Base-by-base conservation (phyloP, 1,284 basidiomycete genomes). In the Ustilago nuda region DNA sequence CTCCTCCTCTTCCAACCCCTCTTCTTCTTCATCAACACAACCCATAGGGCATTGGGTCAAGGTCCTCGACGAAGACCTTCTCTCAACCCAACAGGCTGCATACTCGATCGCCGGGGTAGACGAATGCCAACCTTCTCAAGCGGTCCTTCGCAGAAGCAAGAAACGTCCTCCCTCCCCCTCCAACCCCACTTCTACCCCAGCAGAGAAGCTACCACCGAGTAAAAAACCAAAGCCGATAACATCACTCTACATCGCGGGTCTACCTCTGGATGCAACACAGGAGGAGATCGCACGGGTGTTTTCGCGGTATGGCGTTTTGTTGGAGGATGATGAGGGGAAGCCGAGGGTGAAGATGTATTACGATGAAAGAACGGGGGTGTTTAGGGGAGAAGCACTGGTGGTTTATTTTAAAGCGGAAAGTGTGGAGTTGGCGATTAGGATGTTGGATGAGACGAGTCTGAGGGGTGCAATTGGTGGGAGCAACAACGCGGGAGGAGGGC, bases 361-460 rank as follows among this genome's bases (percentile, higher is more conserved):
- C 61, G 91, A 91, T 72, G 70, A 73, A 2, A 57, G 59, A 36
- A 91, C 93, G 71, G 94, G 94, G n/a, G 87, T 89, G 37, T 98
- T 98, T 87, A 97, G 91, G 81, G 96, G 97, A 37, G 96, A 99
- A 78, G 96, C 96, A 1, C 87, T 99, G 72, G 92, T 99, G 65
- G 94, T 98, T 53, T 99, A 94, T 86, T 97, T 98, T 89, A 98
- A 98, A 86, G 94, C 96, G 83, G 96, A 95, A 72, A 95, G 93
- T 35, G 97, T 99, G 17, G 88, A 89, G 12, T 88, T 99, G 60
- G 96, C 95, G 2, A 87, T 94, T 62, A 92, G 89, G 72, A 89
- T 99, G 71, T 88, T 99, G 66, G 95, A 98, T 85, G 96, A 98
- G 72, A 94, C 93, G 0, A 94, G 95, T 85, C 87, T 99, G 67